phyloP scores from a whole-genome alignment of 768 basidiomycete genomes.

The Pleurotus eryngii region DNA sequence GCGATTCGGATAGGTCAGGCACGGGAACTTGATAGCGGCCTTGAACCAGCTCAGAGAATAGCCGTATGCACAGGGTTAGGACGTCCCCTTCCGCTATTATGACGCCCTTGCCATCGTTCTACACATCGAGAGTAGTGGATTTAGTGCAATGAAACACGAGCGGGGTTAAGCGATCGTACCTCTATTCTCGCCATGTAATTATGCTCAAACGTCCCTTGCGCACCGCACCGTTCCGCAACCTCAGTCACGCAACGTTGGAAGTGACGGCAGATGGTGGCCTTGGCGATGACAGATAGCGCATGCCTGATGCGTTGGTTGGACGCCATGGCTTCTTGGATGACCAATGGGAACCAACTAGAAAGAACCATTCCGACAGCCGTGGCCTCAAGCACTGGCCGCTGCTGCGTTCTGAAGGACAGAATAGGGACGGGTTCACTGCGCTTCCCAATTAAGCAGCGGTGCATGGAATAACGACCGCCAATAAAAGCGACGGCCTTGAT shows the following conservation, averaged over 20 bases:
- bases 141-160: conserved; percentile 12
- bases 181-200: conserved; percentile 58
- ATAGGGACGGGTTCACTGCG: conserved; percentile 43
- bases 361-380: conserved; percentile 51
- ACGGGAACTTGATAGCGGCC: conserved; percentile 49
- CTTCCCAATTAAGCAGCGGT: conserved; percentile 47
- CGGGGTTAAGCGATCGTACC: conserved; percentile 26
- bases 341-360: conserved; percentile 41
- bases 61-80: conserved; percentile 48
- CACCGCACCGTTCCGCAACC: conserved; percentile 63
- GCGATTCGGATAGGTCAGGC: conserved; percentile 45
- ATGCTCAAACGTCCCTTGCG: conserved; percentile 62
- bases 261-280: conserved; percentile 53
- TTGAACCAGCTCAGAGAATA: conserved; percentile 58
- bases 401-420: conserved; percentile 62
- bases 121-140: conserved; percentile 9
- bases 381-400: conserved; percentile 54
- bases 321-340: conserved; percentile 34
- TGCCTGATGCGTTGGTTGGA: conserved; percentile 48
- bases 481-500: conserved; percentile 54
- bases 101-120: conserved; percentile 54
- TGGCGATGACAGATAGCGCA: conserved; percentile 52
- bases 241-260: conserved; percentile 48
- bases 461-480: conserved; percentile 54
- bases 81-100: conserved; percentile 57